Evolutionary conservation across 768 basidiomycete species (phyloP).

Genomic region (Pleurotus salmoneostramineus): DNA sequence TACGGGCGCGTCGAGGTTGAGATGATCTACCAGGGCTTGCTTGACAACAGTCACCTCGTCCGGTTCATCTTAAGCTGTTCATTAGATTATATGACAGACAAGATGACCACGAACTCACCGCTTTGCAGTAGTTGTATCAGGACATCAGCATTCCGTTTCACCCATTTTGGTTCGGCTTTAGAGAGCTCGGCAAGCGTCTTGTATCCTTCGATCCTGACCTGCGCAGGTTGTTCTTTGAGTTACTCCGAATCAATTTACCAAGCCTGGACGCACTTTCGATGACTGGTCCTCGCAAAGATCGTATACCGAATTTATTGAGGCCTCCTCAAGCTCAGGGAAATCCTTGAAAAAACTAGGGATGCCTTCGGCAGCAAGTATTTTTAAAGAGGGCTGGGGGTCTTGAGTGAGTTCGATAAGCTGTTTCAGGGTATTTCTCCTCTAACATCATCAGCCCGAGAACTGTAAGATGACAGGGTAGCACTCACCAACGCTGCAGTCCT

Average conservation of each 20-base stretch:
- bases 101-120: conserved; percentile 38
- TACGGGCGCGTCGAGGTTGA: conserved; percentile 57
- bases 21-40: conserved; percentile 53
- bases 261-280: conserved; percentile 32
- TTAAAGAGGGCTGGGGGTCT: conserved; percentile 40
- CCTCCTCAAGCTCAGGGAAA: conserved; percentile 70
- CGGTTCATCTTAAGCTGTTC: conserved; percentile 46
- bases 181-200: conserved; percentile 48
- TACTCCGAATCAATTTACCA: background rate
- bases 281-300: conserved; percentile 73
- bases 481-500: conserved; percentile 36
- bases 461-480: background rate
- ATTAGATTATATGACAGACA: background rate
- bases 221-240: background rate
- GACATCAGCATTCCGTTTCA: conserved; percentile 72
- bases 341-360: conserved; percentile 59
- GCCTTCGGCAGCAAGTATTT: conserved; percentile 53
- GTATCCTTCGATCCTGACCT: conserved; percentile 75
- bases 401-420: conserved; percentile 53
- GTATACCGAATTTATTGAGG: conserved; percentile 73
- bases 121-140: conserved; percentile 73
- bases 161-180: conserved; percentile 47
- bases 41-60: conserved; percentile 63
- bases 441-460: background rate
- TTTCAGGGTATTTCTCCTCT: conserved; percentile 52